Conservation (phyloP, 768 basidiomycete genomes). For the Brasilioporus rufonigricans region DNA sequence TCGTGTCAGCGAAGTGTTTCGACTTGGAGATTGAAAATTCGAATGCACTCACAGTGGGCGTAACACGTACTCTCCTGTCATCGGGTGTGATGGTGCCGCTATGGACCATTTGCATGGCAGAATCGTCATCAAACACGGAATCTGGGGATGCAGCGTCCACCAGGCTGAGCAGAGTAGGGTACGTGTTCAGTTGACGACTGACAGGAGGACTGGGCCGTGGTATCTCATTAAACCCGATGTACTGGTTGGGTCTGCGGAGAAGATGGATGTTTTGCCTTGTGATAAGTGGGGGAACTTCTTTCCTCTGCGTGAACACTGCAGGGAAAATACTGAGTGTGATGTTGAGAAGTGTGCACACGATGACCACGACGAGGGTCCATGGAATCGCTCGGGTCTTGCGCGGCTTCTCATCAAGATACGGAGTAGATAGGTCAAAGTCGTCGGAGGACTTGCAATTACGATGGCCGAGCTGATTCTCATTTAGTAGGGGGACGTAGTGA, state of each 20-base stretch:
- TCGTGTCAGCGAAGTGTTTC: not conserved
- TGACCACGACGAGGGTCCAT: constrained; percentile 3
- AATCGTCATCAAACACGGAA: constrained; percentile 8
- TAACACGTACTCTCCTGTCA: constrained; percentile 5
- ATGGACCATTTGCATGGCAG: constrained; percentile 3
- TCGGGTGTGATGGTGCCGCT: constrained; percentile 9
- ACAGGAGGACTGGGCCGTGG: constrained; percentile 1
- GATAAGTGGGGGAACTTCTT: not conserved
- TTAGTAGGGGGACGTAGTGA: not conserved
- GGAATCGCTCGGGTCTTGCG: constrained; percentile 1
- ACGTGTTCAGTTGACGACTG: constrained; percentile 1
- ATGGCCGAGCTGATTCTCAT: not conserved
- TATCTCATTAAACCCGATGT: constrained; percentile 11
- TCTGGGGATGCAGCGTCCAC: constrained; percentile 9
- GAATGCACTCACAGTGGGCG: constrained; percentile 3
- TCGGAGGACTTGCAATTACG: not conserved
- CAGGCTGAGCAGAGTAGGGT: constrained; percentile 8
- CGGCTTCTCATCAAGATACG: not conserved
- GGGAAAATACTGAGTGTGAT: constrained; percentile 5
- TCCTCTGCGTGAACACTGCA: not conserved
- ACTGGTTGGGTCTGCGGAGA: constrained; percentile 8
- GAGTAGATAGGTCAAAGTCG: not conserved
- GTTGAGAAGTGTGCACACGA: constrained; percentile 8
- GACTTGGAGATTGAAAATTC: not conserved
- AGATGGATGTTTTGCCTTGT: constrained; percentile 10